These are phyloP conservation scores for Monosporascus sp. DNA, from an alignment of 2,329 filamentous ascomycete genomes.

Conservation along the genomic window DNA sequence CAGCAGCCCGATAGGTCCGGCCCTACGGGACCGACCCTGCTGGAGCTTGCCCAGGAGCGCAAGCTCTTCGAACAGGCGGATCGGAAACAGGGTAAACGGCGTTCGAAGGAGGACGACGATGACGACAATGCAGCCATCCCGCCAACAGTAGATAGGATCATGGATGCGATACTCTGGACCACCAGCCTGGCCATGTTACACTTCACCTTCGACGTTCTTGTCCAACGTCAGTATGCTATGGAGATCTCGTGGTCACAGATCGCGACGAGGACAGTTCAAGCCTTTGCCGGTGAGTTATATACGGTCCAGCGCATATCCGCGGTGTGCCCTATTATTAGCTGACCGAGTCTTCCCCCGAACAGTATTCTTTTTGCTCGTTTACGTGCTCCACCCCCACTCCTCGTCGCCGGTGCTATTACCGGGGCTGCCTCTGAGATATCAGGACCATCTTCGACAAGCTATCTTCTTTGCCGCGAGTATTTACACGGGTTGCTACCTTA, in stretches of 20 bases:
- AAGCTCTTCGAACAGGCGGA: conserved; percentile 51
- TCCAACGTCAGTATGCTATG: conserved; percentile 73
- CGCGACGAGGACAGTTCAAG: conserved; percentile 44
- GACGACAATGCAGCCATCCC: conserved; percentile 30
- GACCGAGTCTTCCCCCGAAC: conserved; percentile 1
- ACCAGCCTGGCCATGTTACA: conserved; percentile 66
- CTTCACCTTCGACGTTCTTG: conserved; percentile 73
- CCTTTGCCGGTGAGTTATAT: conserved; percentile 44
- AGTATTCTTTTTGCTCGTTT: conserved; percentile 55
- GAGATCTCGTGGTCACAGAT: conserved; percentile 58
- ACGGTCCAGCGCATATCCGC: too few species aligned
- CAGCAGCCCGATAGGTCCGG: conserved; percentile 64
- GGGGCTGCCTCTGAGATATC: conserved; percentile 40
- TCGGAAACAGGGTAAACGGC: conserved; percentile 29
- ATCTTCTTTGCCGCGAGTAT: conserved; percentile 62
- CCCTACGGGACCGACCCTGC: conserved; percentile 61
- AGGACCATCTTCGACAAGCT: conserved; percentile 46
- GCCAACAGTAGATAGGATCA: conserved; percentile 43
- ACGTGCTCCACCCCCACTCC: conserved; percentile 50
- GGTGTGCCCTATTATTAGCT: too few species aligned
- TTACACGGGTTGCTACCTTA: conserved; percentile 68
- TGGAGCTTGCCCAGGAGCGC: conserved; percentile 65
- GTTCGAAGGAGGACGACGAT: conserved; percentile 30
- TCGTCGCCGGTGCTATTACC: conserved; percentile 47
- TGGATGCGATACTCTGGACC: conserved; percentile 55